Conservation (phyloP, 371 early-diverging fungal species). For the Conidiobolus incongruus region DNA sequence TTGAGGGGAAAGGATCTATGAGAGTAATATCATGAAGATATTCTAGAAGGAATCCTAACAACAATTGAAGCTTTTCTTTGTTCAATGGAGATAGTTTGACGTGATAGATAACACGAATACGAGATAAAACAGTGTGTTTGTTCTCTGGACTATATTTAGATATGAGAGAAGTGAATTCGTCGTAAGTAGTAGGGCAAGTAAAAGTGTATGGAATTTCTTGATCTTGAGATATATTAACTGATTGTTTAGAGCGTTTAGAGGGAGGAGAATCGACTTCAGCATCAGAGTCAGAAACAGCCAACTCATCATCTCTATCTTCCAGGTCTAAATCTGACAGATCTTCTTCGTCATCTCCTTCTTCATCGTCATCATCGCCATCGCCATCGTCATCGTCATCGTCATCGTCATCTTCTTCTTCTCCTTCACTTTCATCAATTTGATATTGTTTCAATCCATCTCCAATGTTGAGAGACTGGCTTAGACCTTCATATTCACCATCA, state of each 20-base stretch:
- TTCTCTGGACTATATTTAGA: slow-evolving; percentile 29
- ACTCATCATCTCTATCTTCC: slow-evolving; percentile 9
- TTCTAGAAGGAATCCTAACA: slow-evolving; percentile 36
- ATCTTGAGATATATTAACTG: background rate
- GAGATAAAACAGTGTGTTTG: slow-evolving; percentile 38
- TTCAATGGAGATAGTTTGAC: slow-evolving; percentile 52
- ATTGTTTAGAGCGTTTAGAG: no score
- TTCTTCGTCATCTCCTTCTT: slow-evolving; percentile 10
- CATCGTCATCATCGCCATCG: slow-evolving; percentile 16
- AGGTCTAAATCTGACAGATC: slow-evolving; percentile 7
- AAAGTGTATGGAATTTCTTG: slow-evolving; percentile 62
- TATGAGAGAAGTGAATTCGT: slow-evolving; percentile 30
- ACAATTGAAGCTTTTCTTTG: slow-evolving; percentile 36
- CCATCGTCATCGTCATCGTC: slow-evolving; percentile 15
- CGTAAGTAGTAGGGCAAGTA: slow-evolving; percentile 42
- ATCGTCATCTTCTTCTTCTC: slow-evolving; percentile 20
- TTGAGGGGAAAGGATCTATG: slow-evolving; percentile 17
- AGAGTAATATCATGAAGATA: slow-evolving; percentile 15
- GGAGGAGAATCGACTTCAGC: slow-evolving; percentile 3
- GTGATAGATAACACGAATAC: slow-evolving; percentile 62
- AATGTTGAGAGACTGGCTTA: slow-evolving; percentile 13
- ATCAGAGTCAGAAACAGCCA: background rate
- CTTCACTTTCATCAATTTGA: slow-evolving; percentile 18
- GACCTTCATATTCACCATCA: slow-evolving; percentile 27
- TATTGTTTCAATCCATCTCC: slow-evolving; percentile 14